These are phyloP conservation scores for Dryas drummondii DNA, from an alignment of 306 rosid genomes.

Conservation along the genomic window DNA sequence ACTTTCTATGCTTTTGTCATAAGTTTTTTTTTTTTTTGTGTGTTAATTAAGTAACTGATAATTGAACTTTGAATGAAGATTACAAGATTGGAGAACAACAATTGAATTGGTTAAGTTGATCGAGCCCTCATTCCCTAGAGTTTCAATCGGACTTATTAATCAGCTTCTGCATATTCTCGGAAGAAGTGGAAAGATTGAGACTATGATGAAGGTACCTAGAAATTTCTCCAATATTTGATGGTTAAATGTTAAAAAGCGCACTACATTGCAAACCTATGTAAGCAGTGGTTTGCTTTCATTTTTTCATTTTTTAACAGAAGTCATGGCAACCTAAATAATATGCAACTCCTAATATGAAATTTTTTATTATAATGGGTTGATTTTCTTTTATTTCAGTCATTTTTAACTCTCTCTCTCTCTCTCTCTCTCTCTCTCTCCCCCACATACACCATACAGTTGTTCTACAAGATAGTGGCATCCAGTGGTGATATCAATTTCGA, in stretches of 20 bases:
- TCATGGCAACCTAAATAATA: not conserved
- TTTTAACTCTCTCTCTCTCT: slow-evolving; percentile 5
- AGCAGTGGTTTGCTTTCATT: not conserved
- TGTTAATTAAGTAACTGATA: slow-evolving; percentile 25
- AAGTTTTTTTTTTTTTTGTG: slow-evolving; percentile 11
- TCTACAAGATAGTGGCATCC: slow-evolving; percentile 70
- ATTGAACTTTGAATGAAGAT: slow-evolving; percentile 46
- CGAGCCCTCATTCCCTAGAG: slow-evolving; percentile 68
- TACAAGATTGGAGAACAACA: slow-evolving; percentile 85
- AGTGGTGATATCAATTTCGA: slow-evolving; percentile 59
- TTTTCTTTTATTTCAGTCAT: not conserved
- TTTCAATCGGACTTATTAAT: slow-evolving; percentile 67
- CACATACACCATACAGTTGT: slow-evolving; percentile 52
- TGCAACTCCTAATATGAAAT: not conserved
- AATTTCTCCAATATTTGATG: slow-evolving; percentile 22
- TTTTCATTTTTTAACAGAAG: not conserved
- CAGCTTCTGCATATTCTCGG: slow-evolving; percentile 76
- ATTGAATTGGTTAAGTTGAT: slow-evolving; percentile 61
- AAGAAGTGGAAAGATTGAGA: slow-evolving; percentile 78
- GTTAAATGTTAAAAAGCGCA: not conserved
- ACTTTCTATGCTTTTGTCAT: slow-evolving; percentile 23
- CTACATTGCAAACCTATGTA: not conserved
- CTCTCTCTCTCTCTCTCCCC: slow-evolving; percentile 11
- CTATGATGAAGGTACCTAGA: slow-evolving; percentile 74
- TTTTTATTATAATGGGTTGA: not conserved